Base-by-base conservation (phyloP, 1,139 yeast genomes). In the Zygosaccharomyces sapae region DNA sequence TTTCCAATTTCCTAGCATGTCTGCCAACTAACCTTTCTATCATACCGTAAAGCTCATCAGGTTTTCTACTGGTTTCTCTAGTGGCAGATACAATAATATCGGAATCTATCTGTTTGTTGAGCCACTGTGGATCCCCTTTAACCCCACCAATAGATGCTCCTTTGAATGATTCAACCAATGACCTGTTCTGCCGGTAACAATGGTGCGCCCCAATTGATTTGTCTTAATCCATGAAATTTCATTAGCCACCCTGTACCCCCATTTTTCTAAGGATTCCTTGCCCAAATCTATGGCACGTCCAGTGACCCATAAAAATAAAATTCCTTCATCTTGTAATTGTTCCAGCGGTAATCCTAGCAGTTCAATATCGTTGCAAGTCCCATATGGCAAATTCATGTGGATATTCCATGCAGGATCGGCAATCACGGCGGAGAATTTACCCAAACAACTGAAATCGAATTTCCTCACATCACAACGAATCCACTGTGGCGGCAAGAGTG, bases 161-260 rank as follows among this genome's bases (percentile, higher is more conserved):
- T 90, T 90, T 0, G 96, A 86, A 66, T 90, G 97, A 62, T 90
- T 90, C 43, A 90, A 72, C 97, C 97, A 90, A 65, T 90, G 97
- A 0, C 97, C 97, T 0, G 97, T 90, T 53, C 97, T 71, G 0
- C 97, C 97, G 0, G 97, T 90, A 50, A 94, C 92, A 44, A 90
- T 89, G 0, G 96, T 90, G 53, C 96, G 71, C 29, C 83, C 80
- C 51, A 90, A 70, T 63, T 90, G 97, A 64, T 90, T 90, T 8
- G 94, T 79, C 64, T 90, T 90, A 51, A 88, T 78, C 97, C 97
- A 90, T 18, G 90, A 79, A 55, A 90, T 68, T 64, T 89, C 97
- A 63, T 89, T 92, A 22, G 80, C 70, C 5, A 84, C 79, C 29
- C 66, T 62, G 62, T 90, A 90, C 0, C 97, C 97, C 96, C 97